phyloP scores from a whole-genome alignment of 805 yeast genomes.

The Kodamaea neixiangensis region DNA sequence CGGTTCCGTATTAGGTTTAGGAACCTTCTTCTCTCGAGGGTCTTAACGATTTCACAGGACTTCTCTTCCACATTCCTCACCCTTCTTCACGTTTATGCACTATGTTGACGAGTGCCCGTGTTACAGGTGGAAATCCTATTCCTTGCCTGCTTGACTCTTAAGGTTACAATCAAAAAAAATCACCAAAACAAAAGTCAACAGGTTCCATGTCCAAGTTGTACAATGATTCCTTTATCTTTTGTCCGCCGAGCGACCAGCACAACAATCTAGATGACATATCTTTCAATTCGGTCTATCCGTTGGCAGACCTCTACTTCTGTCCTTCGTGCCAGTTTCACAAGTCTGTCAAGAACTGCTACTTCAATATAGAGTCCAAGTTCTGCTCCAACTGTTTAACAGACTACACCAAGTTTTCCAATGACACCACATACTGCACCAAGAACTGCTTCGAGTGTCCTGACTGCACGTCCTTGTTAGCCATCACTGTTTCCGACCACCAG shows the following conservation, averaged over 20 bases:
- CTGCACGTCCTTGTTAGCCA: slow-evolving; percentile 30
- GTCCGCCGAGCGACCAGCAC: slow-evolving; percentile 15
- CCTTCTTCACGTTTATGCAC: background rate
- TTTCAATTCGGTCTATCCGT: slow-evolving; percentile 14
- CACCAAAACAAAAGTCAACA: background rate
- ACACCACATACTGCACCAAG: slow-evolving; percentile 29
- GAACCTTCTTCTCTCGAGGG: background rate
- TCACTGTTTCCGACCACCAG: slow-evolving; percentile 20
- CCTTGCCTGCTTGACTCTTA: no score
- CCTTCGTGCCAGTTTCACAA: slow-evolving; percentile 36
- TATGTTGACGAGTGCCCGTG: background rate
- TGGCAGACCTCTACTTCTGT: slow-evolving; percentile 36
- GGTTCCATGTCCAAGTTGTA: slow-evolving; percentile 25
- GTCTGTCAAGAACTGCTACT: slow-evolving; percentile 29
- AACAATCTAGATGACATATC: slow-evolving; percentile 11
- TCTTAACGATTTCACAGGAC: background rate
- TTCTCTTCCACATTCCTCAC: background rate
- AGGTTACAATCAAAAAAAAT: no score
- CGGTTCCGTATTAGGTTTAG: no score
- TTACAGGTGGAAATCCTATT: background rate
- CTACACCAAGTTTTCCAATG: slow-evolving; percentile 25
- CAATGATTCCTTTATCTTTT: slow-evolving; percentile 23
- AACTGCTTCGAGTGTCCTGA: slow-evolving; percentile 44
- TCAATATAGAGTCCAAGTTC: slow-evolving; percentile 29
- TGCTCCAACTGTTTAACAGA: slow-evolving; percentile 41